Percentiles rank a stretch among this genome's conserved stretches.
Evolutionary conservation across 208 protist genomes (phyloP).

Genomic region (Novymonas esmeraldas): DNA sequence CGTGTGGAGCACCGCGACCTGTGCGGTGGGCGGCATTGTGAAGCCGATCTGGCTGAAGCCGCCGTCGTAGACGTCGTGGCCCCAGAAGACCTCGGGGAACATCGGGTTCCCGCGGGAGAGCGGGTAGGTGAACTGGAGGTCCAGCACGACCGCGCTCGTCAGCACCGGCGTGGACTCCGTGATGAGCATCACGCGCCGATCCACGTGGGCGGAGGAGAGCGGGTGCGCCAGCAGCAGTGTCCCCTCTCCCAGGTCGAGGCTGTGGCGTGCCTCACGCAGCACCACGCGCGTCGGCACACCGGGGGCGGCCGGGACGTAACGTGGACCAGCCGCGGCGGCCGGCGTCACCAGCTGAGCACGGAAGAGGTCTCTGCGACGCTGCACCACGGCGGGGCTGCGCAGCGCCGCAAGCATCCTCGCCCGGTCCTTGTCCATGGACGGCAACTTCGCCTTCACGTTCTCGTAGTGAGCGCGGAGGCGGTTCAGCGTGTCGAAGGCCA

Average conservation of each 20-base stretch:
- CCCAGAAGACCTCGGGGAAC: constrained; percentile 92
- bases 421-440: constrained; percentile 55
- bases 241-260: constrained; percentile 61
- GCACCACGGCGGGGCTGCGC: constrained; percentile 22
- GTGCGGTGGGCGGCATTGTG: constrained; percentile 87
- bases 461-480: constrained; percentile 73
- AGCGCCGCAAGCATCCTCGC: constrained; percentile 41
- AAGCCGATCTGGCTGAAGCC: constrained; percentile 84
- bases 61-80: constrained; percentile 85
- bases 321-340: constrained; percentile 4
- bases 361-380: constrained; percentile 41
- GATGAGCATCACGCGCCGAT: constrained; percentile 83
- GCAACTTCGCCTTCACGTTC: constrained; percentile 54
- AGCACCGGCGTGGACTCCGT: constrained; percentile 65
- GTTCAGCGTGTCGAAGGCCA: constrained; percentile 78
- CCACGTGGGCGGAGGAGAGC: constrained; percentile 78
- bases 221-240: constrained; percentile 82
- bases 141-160: constrained; percentile 77
- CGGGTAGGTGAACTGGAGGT: constrained; percentile 80
- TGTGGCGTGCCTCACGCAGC: constrained; percentile 35
- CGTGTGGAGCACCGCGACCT: constrained; percentile 82
- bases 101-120: constrained; percentile 83
- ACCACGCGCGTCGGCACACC: constrained; percentile 54
- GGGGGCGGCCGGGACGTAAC: constrained; percentile 44
- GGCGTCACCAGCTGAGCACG: constrained; percentile 43